Conservation (phyloP, 176 grass and related monocot species). For the Urochloa ruziziensis region DNA sequence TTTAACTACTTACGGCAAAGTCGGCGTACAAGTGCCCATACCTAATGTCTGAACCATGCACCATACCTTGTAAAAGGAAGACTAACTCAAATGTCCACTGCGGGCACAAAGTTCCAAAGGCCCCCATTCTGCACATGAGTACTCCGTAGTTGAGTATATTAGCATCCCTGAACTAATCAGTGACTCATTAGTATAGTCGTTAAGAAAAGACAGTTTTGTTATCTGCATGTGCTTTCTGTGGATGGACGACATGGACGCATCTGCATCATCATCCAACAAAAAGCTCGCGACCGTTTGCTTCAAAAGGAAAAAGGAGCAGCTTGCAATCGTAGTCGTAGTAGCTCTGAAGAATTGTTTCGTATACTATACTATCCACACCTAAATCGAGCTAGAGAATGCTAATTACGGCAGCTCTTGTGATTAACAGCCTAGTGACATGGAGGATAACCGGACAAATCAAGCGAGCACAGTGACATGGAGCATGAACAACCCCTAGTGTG, state of each 20-base stretch:
- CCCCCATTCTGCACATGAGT: background rate
- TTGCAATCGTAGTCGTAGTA: background rate
- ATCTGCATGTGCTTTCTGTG: constrained; percentile 4
- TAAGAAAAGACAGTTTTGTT: background rate
- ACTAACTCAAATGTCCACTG: background rate
- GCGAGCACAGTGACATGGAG: constrained; percentile 12
- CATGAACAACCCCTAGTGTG: background rate
- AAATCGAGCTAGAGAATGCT: background rate
- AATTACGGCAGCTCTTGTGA: background rate
- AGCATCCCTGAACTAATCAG: background rate
- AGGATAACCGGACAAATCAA: background rate
- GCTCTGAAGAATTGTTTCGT: background rate
- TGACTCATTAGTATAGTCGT: background rate
- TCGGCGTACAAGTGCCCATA: background rate
- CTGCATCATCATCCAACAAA: constrained; percentile 14
- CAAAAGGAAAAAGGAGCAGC: background rate
- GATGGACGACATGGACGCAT: constrained; percentile 1
- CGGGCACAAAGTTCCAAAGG: background rate
- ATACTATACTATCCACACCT: background rate
- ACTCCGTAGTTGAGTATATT: no score
- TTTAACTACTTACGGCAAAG: background rate
- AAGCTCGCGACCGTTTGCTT: background rate
- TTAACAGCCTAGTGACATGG: background rate
- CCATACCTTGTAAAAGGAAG: background rate
- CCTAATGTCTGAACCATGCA: background rate